Conservation (phyloP, 2,329 filamentous ascomycete species). For the Emergomyces orientalis region DNA sequence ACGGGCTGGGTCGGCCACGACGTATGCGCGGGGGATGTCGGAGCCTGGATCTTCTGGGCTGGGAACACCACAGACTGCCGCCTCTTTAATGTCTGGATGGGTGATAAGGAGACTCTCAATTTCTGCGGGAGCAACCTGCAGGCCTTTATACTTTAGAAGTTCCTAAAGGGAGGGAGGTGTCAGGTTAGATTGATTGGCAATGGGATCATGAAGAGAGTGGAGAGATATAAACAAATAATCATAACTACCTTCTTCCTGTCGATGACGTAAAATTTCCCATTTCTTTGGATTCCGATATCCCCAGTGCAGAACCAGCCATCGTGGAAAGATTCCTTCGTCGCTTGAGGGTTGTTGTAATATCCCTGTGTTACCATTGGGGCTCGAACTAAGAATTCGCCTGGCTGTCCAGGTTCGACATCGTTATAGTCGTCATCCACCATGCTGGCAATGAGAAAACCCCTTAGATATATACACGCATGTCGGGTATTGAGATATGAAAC, state of each 20-base stretch:
- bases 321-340: constrained; percentile 2
- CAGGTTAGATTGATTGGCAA: not conserved
- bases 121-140: constrained; percentile 7
- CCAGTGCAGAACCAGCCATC: constrained; percentile 9
- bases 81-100: constrained; percentile 8
- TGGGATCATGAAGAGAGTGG: not conserved
- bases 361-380: constrained; percentile 1
- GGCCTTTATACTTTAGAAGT: constrained; percentile 7
- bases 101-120: constrained; percentile 5
- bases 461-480: not conserved
- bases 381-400: constrained; percentile 6
- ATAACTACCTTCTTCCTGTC: constrained; percentile 8
- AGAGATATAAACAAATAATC: not conserved
- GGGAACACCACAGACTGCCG: constrained; percentile 5
- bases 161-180: not conserved
- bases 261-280: constrained; percentile 6
- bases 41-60: constrained; percentile 3
- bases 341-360: constrained; percentile 8
- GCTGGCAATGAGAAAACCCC: not conserved
- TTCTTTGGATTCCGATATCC: not conserved
- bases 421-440: constrained; percentile 7
- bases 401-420: constrained; percentile 3
- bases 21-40: not conserved
- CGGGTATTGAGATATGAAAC: not conserved
- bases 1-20: not conserved